phyloP scores from a whole-genome alignment of 257 asterid genomes.

The Rubia yunnanensis region DNA sequence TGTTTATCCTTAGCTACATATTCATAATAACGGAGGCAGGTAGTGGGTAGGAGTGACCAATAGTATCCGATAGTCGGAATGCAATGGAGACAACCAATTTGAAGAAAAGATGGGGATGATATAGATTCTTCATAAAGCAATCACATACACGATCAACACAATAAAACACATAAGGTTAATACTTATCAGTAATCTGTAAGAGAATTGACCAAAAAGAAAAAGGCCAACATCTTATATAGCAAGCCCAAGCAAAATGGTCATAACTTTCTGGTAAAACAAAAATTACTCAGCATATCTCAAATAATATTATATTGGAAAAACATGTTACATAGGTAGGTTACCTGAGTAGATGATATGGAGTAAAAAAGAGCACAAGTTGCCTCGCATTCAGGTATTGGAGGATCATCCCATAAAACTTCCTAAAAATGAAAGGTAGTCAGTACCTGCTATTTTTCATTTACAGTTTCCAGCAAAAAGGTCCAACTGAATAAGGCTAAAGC shows the following conservation, averaged over 20 bases:
- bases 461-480: not conserved
- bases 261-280: not conserved
- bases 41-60: not conserved
- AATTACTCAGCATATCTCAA: not conserved
- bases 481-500: not conserved
- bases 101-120: not conserved
- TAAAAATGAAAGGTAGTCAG: conserved; percentile 19
- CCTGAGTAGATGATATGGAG: conserved; percentile 97
- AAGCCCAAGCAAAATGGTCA: not conserved
- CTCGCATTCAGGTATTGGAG: conserved; percentile 76
- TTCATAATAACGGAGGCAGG: not conserved
- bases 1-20: not conserved
- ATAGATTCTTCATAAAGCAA: not conserved
- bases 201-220: not conserved
- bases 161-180: not conserved
- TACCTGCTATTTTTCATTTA: conserved; percentile 8
- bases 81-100: not conserved
- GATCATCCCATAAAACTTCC: conserved; percentile 97
- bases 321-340: conserved; percentile 15
- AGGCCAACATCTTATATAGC: not conserved
- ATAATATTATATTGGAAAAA: not conserved
- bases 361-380: conserved; percentile 92
- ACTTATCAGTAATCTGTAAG: not conserved
- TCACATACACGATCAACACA: not conserved
- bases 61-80: not conserved